These are phyloP conservation scores for Datisca glomerata DNA, from an alignment of 306 rosid species.

Conservation along the genomic window DNA sequence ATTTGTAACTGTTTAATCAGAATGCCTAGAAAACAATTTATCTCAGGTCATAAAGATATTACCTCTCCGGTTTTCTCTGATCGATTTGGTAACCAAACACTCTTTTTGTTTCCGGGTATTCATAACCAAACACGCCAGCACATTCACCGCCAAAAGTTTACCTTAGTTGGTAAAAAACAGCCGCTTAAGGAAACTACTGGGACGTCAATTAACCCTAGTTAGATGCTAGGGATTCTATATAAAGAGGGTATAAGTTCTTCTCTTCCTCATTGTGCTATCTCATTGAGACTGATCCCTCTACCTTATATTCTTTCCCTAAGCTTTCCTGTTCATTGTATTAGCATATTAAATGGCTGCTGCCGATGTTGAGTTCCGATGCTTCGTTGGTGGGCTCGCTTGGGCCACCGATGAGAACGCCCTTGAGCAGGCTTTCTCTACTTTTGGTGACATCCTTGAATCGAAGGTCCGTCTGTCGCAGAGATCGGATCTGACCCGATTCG, in stretches of 20 bases:
- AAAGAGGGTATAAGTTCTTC: background rate
- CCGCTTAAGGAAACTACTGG: background rate
- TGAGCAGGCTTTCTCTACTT: conserved; percentile 39
- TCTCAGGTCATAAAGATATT: no score
- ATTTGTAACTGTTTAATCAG: no score
- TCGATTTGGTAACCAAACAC: no score
- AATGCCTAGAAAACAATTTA: no score
- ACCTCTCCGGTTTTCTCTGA: no score
- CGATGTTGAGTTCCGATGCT: conserved; percentile 58
- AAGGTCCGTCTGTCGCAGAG: conserved; percentile 84
- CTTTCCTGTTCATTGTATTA: background rate
- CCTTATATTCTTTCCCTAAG: background rate
- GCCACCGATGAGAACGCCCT: conserved; percentile 58
- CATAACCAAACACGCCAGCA: conserved; percentile 17
- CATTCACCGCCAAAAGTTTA: conserved; percentile 12
- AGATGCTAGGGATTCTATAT: conserved; percentile 23
- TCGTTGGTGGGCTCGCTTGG: conserved; percentile 93
- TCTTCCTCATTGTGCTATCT: background rate
- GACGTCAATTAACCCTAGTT: conserved; percentile 28
- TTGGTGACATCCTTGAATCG: conserved; percentile 63
- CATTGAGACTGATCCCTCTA: background rate
- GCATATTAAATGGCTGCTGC: conserved; percentile 33
- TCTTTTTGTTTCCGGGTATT: no score
- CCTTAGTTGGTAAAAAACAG: conserved; percentile 23
- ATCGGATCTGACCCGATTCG: conserved; percentile 56